Evolutionary conservation across 2,329 filamentous ascomycete species (phyloP), one percentile per base, ranked within the genome.

Genomic region (Stachybotrys chartarum): DNA sequence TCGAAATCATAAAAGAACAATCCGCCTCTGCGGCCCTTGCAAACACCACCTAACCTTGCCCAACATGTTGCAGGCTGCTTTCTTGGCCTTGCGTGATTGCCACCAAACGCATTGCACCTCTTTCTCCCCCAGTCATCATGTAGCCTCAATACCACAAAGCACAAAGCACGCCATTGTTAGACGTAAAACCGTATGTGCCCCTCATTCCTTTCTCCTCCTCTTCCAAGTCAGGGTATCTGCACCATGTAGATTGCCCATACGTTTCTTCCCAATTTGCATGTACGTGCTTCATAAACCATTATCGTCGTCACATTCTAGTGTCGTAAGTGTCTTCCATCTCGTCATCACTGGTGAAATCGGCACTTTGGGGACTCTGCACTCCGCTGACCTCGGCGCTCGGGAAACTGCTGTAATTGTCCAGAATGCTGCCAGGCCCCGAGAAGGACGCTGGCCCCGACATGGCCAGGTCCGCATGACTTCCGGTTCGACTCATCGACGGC

Each of bases 401-500:
- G 32, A 77, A 62, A 14, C 73, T 76, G 62, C 75, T 75, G 56
- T 77, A 74, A 6, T 70, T 69, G 24, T 71, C 71, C 17, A 73
- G 63, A 47, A 74, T 68, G 54, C 68, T 70, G 30, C 66, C 66
- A n/a, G 63, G 57, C 3, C 65, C 66, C 6, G 64, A 66, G 51
- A 69, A 70, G 6, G 67, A 64, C 1, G 64, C 66, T 2, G 66
- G 67, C 6, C 60, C 66, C 31, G 63, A 69, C 55, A 58, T 66
- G 35, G 59, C 75, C 50, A 83, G 73, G 52, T 83, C 79, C 11
- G 70, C 74, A 7, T 73, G 68, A 61, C 80, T 83, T 3, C 71
- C 77, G 42, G 72, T 78, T 49, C 81, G 75, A 63, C 81, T 84
- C 63, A 90, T 78, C 30, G 79, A 79, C 8, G 86, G 87, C 69